phyloP scores from a whole-genome alignment of 163 green algal species.

The Prototheca wickerhamii region DNA sequence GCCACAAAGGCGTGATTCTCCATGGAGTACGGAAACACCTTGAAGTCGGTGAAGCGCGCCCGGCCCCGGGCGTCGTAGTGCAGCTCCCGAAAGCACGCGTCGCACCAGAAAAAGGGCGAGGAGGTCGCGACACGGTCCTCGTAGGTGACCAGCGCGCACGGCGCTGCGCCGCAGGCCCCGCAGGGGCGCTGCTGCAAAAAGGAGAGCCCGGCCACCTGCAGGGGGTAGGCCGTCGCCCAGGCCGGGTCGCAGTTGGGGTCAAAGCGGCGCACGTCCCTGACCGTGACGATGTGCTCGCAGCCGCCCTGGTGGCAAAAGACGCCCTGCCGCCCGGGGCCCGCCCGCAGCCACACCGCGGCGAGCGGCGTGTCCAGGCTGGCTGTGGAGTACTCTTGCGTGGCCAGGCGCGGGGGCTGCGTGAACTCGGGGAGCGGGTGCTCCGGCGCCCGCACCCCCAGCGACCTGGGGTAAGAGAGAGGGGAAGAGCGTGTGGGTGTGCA shows the following conservation, averaged over 20 bases:
- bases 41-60: slow-evolving; percentile 7
- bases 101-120: slow-evolving; percentile 20
- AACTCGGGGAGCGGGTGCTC: not conserved
- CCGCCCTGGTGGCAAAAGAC: slow-evolving; percentile 38
- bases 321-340: slow-evolving; percentile 23
- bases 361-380: slow-evolving; percentile 8
- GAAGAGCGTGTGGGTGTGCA: too few species aligned
- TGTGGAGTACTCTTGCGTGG: not conserved
- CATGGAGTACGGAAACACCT: slow-evolving; percentile 18
- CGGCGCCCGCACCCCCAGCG: not conserved
- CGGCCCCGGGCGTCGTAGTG: slow-evolving; percentile 10
- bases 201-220: not conserved
- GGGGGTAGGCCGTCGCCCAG: slow-evolving; percentile 6
- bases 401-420: not conserved
- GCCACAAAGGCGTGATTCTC: slow-evolving; percentile 10
- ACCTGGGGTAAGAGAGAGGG: too few species aligned
- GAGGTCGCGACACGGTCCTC: slow-evolving; percentile 4
- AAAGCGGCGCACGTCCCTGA: slow-evolving; percentile 10
- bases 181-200: slow-evolving; percentile 5
- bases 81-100: slow-evolving; percentile 8
- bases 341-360: slow-evolving; percentile 25
- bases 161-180: not conserved
- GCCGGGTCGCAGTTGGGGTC: not conserved
- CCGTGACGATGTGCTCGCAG: slow-evolving; percentile 14
- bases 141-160: slow-evolving; percentile 5